Conservation (phyloP, 75 land plant genomes). For the Chamaecyparis obtusa region DNA sequence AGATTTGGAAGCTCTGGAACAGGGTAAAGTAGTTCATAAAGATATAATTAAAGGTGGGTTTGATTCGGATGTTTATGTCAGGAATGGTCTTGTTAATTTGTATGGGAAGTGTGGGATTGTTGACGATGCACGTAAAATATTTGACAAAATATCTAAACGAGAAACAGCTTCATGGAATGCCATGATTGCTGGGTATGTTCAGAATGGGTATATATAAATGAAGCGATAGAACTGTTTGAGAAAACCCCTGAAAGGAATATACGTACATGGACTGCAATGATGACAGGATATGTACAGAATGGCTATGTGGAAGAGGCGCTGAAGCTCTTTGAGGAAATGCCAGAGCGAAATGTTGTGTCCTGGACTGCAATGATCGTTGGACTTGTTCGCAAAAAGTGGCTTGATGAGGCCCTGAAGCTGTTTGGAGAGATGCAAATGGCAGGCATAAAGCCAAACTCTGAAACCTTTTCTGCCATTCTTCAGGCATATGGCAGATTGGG, state of each 20-base stretch:
- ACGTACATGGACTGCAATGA: constrained; percentile 13
- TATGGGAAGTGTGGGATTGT: constrained; percentile 27
- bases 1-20: constrained; percentile 7
- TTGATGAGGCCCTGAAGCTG: constrained; percentile 11
- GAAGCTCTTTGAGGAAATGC: constrained; percentile 14
- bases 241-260: constrained; percentile 1
- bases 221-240: background rate
- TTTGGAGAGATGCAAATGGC: background rate
- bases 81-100: constrained; percentile 30
- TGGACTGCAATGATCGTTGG: constrained; percentile 11
- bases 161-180: constrained; percentile 38
- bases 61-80: constrained; percentile 11
- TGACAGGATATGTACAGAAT: constrained; percentile 5
- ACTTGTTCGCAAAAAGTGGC: background rate
- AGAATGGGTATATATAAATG: constrained; percentile 9
- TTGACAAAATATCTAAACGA: constrained; percentile 23
- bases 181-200: constrained; percentile 30
- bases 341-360: constrained; percentile 9
- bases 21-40: constrained; percentile 17
- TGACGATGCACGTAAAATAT: constrained; percentile 16
- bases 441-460: constrained; percentile 11
- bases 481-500: constrained; percentile 21
- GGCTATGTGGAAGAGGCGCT: constrained; percentile 7
- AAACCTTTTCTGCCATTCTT: constrained; percentile 8
- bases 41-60: constrained; percentile 13